Evolutionary conservation across 140 eudicot species (phyloP).

Genomic region (Anethum foeniculum): DNA sequence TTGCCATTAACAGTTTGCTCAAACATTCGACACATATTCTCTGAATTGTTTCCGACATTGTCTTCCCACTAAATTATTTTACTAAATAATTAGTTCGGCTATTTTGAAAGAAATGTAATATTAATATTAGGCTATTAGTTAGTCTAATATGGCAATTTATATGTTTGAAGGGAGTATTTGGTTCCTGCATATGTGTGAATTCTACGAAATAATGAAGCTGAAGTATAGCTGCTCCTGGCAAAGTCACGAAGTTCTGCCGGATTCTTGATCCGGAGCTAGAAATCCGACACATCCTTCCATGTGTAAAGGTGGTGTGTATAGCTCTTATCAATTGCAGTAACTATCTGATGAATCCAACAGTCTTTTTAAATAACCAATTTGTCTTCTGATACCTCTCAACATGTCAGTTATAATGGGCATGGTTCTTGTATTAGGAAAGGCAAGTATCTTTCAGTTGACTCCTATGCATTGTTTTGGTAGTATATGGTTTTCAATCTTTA

Average conservation of each 20-base stretch:
- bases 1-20: too few relatives aligned
- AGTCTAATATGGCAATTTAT: constrained; percentile 12
- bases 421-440: constrained; percentile 99
- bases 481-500: not conserved
- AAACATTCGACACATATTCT: too few relatives aligned
- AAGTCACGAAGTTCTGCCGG: constrained; percentile 89
- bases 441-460: constrained; percentile 16
- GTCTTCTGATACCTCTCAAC: constrained; percentile 99
- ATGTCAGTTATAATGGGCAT: constrained; percentile 99
- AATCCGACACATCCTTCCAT: constrained; percentile 90
- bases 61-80: too few relatives aligned
- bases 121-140: not conserved
- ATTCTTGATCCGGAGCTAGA: constrained; percentile 91
- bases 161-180: constrained; percentile 62
- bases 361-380: constrained; percentile 30
- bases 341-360: constrained; percentile 7
- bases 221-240: constrained; percentile 99
- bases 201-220: constrained; percentile 98
- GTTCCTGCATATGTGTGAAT: constrained; percentile 98
- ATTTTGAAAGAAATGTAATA: too few relatives aligned
- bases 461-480: not conserved
- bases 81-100: too few relatives aligned
- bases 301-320: constrained; percentile 69
- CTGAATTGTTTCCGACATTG: too few relatives aligned
- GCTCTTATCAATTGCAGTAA: not conserved